Evolutionary conservation across 345 rosid genomes (phyloP).

Genomic region (Zanthoxylum bungeanum): DNA sequence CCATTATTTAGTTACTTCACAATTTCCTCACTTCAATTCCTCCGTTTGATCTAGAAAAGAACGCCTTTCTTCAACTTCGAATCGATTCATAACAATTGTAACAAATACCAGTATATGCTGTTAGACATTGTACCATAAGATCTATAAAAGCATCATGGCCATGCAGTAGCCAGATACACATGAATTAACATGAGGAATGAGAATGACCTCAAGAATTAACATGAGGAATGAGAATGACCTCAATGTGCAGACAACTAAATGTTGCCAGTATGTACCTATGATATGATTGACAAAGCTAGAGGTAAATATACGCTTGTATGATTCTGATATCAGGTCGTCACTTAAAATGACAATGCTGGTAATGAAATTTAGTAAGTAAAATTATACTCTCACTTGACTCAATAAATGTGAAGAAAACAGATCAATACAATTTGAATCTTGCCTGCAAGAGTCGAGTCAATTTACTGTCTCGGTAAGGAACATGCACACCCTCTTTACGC

Average conservation of each 20-base stretch:
- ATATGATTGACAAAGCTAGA: constrained; percentile 9
- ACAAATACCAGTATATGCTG: not conserved
- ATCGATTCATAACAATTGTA: not conserved
- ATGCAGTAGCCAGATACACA: not conserved
- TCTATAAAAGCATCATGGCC: not conserved
- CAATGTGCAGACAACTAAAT: not conserved
- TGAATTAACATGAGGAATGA: constrained; percentile 5
- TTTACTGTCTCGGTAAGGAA: constrained; percentile 88
- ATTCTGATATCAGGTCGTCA: not conserved
- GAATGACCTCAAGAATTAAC: not conserved
- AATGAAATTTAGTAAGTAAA: not conserved
- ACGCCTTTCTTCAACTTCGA: too few relatives aligned
- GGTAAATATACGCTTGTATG: not conserved
- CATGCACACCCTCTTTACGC: constrained; percentile 79
- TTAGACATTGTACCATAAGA: not conserved
- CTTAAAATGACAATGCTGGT: constrained; percentile 7
- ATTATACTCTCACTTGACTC: not conserved
- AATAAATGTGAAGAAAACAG: not conserved
- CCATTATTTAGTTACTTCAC: not conserved
- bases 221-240: not conserved
- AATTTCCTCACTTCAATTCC: too few relatives aligned
- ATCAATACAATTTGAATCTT: constrained; percentile 4
- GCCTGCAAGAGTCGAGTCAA: constrained; percentile 83
- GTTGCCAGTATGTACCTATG: not conserved
- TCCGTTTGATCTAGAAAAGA: too few relatives aligned